A percentile compares a stretch with the other conserved stretches of the same genome.
These are phyloP conservation scores for Tausonia pullulans DNA, from an alignment of 1,284 basidiomycete species.

Conservation along the genomic window DNA sequence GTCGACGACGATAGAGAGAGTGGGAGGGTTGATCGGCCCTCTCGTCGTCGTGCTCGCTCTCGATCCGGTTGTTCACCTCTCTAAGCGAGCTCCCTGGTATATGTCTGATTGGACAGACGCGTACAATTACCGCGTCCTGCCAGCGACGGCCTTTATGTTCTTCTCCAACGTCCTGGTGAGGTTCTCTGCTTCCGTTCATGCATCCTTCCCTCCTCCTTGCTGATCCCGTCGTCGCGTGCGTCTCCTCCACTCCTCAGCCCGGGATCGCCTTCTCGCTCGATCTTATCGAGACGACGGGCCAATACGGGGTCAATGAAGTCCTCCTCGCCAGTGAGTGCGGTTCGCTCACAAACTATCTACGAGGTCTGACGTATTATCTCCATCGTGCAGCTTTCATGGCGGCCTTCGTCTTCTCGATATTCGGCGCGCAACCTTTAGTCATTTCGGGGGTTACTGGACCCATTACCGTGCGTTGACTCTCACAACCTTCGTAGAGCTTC, in stretches of 20 bases:
- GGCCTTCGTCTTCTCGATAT: constrained; percentile 77
- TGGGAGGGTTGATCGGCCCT: background rate
- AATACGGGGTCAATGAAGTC: constrained; percentile 86
- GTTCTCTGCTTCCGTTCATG: constrained; percentile 30
- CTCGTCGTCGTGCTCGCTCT: background rate
- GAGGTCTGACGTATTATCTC: background rate
- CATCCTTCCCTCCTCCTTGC: background rate
- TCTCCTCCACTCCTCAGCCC: constrained; percentile 66
- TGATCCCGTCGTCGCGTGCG: constrained; percentile 70
- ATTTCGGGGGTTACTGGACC: constrained; percentile 83
- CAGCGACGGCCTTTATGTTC: constrained; percentile 35
- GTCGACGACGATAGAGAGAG: background rate
- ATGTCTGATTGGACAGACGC: constrained; percentile 75
- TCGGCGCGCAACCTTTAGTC: constrained; percentile 82
- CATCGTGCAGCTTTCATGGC: constrained; percentile 61
- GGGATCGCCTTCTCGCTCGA: constrained; percentile 88
- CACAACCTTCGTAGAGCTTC: no score
- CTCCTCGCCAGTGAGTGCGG: constrained; percentile 33
- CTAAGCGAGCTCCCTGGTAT: constrained; percentile 54
- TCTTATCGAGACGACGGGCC: constrained; percentile 78
- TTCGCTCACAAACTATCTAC: background rate
- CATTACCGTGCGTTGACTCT: background rate
- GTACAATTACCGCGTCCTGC: constrained; percentile 61
- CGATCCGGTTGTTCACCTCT: background rate
- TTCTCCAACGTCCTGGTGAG: constrained; percentile 27